Evolutionary conservation across 2,329 filamentous ascomycete genomes (phyloP), one percentile per base, ranked within the genome.

Genomic region (Pseudonectria buxi): DNA sequence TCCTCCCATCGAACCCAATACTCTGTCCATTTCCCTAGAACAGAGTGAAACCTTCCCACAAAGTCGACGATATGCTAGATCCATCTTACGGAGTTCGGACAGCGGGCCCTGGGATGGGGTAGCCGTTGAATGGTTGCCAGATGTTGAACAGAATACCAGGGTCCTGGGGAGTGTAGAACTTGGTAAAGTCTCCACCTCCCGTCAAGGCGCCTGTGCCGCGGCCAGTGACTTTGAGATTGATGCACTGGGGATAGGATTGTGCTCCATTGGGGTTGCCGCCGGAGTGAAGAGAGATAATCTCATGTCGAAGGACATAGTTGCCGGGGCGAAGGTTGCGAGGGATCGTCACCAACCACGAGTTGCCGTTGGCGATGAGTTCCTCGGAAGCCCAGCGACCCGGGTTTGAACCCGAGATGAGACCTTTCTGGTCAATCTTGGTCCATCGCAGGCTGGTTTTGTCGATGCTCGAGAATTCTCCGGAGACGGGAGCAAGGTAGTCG

Each of bases 401-500:
- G 62, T 51, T 47, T 36, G 50, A 59, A 37, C 61, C 67, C 35
- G 65, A 61, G 39, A 69, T 57, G 28, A 77, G 64, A 36, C 76
- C 78, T 16, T 56, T 59, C 45, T 70, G 64, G 18, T 67, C 67
- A 38, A 81, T 72, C 69, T 82, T 82, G 67, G 75, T 72, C 58
- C 71, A 80, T 42, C 68, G 54, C 26, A 81, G 65, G 13, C 55
- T 50, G 6, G 55, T 56, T 59, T 75, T 72, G 57, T 71, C 67
- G 35, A 71, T 68, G 6, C 60, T 59, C 14, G 65, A 57, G 53
- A 73, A 79, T 52, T 77, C 70, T 18, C 66, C 69, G 14, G 40
- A 42, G 31, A 67, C 63, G 44, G 67, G 65, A 39, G 77, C 77
- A 26, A 81, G 60, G 62, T 80, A 80, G 53, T 71, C 70, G 45